These are phyloP conservation scores for Eudorina sp. DNA, from an alignment of 139 green algal species.

Conservation along the genomic window DNA sequence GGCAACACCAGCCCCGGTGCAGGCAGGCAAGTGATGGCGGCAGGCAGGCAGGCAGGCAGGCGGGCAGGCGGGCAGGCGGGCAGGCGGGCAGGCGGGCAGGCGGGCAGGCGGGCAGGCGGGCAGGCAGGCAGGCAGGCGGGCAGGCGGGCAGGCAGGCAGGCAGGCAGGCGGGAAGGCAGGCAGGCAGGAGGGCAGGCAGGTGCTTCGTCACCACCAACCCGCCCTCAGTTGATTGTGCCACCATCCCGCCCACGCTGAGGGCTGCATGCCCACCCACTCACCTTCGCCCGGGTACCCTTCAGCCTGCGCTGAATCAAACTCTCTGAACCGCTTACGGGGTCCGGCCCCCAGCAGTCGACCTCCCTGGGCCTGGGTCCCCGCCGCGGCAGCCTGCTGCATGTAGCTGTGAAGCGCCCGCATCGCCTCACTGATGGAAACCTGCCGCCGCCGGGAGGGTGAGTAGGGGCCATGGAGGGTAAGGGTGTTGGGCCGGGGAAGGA, in stretches of 20 bases:
- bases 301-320: not conserved
- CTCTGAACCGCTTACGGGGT: not conserved
- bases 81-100: too few relatives aligned
- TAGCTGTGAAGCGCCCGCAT: not conserved
- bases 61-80: too few relatives aligned
- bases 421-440: not conserved
- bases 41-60: too few relatives aligned
- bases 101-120: too few relatives aligned
- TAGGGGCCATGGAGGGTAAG: not conserved
- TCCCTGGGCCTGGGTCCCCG: conserved; percentile 24
- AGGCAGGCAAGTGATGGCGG: too few relatives aligned
- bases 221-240: too few relatives aligned
- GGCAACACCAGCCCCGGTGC: too few relatives aligned
- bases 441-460: not conserved
- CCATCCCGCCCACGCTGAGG: not conserved
- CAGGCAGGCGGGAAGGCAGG: too few relatives aligned
- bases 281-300: not conserved
- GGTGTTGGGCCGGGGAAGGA: not conserved
- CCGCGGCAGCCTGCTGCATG: not conserved
- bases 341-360: conserved; percentile 24
- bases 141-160: too few relatives aligned
- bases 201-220: too few relatives aligned
- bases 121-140: too few relatives aligned
- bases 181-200: too few relatives aligned
- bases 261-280: not conserved